Evolutionary conservation across 2,329 filamentous ascomycete genomes (phyloP).

Genomic region (Botrytis pseudocinerea): DNA sequence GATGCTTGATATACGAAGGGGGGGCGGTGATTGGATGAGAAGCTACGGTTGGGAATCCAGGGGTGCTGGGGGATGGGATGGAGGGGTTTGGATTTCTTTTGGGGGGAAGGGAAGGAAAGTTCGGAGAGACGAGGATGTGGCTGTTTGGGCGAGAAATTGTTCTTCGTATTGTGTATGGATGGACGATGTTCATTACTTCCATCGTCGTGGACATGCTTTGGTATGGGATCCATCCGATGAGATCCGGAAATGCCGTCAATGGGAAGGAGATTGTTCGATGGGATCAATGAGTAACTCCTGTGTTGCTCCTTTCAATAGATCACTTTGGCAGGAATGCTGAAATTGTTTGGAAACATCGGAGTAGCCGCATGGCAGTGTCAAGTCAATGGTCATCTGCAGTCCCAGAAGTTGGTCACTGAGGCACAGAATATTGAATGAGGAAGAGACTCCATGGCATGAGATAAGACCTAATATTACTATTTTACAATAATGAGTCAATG

Average conservation of each 20-base stretch:
- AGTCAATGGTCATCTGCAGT: conserved; percentile 5
- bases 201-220: background rate
- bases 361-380: background rate
- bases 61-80: background rate
- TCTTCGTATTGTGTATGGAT: background rate
- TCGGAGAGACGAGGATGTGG: background rate
- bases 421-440: background rate
- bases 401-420: background rate
- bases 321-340: background rate
- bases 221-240: background rate
- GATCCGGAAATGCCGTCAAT: background rate
- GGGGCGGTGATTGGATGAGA: background rate
- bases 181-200: background rate
- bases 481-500: background rate
- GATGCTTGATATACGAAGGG: background rate
- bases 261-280: background rate
- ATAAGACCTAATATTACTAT: background rate
- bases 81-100: background rate
- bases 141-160: background rate
- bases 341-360: background rate
- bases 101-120: no score
- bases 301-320: background rate
- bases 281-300: background rate
- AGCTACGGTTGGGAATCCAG: background rate
- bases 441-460: background rate